A percentile compares a stretch with the other conserved stretches of the same genome.
Conservation (phyloP, 2,329 filamentous ascomycete genomes). For the Apiospora rasikravindrae region DNA sequence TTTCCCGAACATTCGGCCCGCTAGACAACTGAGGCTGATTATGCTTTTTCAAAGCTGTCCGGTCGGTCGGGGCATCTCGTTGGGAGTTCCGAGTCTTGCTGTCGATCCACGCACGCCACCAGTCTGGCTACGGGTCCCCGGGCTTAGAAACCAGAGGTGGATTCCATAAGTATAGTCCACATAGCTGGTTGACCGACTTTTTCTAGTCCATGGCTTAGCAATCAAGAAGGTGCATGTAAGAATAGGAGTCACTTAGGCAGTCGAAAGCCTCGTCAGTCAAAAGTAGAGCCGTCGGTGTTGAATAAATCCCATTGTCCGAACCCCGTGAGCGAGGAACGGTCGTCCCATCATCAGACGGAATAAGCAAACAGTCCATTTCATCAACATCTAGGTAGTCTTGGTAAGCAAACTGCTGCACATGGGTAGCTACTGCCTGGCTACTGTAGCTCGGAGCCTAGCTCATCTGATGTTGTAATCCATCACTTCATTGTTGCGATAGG, state of each 20-base stretch:
- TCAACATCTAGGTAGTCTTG: background rate
- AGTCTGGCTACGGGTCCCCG: constrained; percentile 3
- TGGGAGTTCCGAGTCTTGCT: constrained; percentile 2
- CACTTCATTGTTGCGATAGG: constrained; percentile 4
- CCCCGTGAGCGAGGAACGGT: background rate
- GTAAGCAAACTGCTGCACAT: background rate
- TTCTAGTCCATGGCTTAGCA: background rate
- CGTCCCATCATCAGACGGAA: constrained; percentile 13
- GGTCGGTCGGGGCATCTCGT: background rate
- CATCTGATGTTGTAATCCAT: constrained; percentile 5
- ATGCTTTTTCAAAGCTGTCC: background rate
- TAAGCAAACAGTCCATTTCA: constrained; percentile 6
- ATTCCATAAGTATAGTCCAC: background rate
- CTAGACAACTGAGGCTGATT: background rate
- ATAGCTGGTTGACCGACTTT: constrained; percentile 6
- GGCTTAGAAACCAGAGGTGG: constrained; percentile 1
- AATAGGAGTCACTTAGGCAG: background rate
- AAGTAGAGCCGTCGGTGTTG: background rate
- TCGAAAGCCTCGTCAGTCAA: background rate
- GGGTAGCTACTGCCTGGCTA: background rate
- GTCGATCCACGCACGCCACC: background rate
- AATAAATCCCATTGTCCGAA: background rate
- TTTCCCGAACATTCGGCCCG: background rate
- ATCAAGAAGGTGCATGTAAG: background rate
- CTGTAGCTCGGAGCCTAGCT: background rate